phyloP scores from a whole-genome alignment of 345 rosid species.

The Eucalyptus curtisii region DNA sequence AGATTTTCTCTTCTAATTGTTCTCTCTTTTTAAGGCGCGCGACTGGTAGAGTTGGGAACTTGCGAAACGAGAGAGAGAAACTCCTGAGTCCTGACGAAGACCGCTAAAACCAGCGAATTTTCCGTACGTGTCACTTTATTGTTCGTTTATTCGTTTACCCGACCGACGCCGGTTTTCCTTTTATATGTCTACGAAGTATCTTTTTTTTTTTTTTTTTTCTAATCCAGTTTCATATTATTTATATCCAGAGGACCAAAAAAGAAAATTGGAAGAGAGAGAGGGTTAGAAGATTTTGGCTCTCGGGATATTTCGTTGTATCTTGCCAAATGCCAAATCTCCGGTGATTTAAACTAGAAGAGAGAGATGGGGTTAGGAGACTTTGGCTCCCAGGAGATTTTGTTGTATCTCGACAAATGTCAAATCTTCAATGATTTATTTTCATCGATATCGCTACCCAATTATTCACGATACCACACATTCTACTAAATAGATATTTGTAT shows the following conservation, averaged over 20 bases:
- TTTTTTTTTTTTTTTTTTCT: background rate
- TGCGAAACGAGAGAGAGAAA: background rate
- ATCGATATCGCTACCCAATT: background rate
- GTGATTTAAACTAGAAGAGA: background rate
- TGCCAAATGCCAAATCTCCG: background rate
- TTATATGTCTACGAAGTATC: background rate
- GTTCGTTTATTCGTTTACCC: background rate
- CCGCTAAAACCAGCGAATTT: background rate
- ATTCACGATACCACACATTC: background rate
- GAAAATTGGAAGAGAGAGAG: background rate
- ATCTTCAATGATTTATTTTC: background rate
- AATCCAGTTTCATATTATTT: background rate
- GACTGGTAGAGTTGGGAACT: background rate
- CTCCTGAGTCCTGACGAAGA: background rate
- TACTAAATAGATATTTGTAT: background rate
- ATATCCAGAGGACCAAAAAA: background rate
- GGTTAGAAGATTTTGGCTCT: background rate
- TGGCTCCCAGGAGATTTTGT: background rate
- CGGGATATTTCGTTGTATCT: background rate
- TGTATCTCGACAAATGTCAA: background rate
- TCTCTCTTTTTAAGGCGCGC: background rate
- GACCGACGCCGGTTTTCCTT: background rate
- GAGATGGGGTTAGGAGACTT: background rate
- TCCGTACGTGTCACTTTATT: background rate
- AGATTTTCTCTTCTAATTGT: background rate